phyloP scores from a whole-genome alignment of 2,329 filamentous ascomycete genomes.

The Fusarium ambrosium region DNA sequence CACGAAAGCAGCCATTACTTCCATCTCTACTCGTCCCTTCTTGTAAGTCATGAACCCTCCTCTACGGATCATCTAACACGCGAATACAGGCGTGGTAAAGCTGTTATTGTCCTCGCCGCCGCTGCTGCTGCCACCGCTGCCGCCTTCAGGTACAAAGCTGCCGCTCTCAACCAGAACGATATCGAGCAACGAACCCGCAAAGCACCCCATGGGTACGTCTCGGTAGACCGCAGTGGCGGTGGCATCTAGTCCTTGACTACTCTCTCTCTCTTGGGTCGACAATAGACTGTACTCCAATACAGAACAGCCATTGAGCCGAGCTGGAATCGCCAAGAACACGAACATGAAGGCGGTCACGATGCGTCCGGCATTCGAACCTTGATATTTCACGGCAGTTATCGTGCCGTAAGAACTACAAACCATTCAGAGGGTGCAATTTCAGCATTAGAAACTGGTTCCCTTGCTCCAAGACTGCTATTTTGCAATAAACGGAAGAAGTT shows the following conservation, averaged over 20 bases:
- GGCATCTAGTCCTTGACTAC: slow-evolving; percentile 50
- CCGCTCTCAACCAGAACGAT: slow-evolving; percentile 58
- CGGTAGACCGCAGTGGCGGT: slow-evolving; percentile 66
- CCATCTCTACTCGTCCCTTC: slow-evolving; percentile 38
- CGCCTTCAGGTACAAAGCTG: slow-evolving; percentile 53
- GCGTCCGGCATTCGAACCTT: background rate
- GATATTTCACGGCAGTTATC: background rate
- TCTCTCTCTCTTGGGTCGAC: background rate
- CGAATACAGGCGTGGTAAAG: slow-evolving; percentile 54
- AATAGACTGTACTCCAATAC: background rate
- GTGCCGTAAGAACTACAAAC: background rate
- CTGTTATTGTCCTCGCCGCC: slow-evolving; percentile 52
- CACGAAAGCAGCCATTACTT: slow-evolving; percentile 20
- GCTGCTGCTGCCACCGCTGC: slow-evolving; percentile 47
- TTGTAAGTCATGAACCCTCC: slow-evolving; percentile 25
- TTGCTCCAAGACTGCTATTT: background rate
- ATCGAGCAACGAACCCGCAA: slow-evolving; percentile 55
- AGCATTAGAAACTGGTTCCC: background rate
- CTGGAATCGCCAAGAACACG: background rate
- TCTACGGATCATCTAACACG: background rate
- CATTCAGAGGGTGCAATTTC: background rate
- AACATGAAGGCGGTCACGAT: background rate
- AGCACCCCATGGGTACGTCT: slow-evolving; percentile 60
- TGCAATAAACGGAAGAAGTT: background rate
- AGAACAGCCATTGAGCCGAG: background rate